Base-by-base conservation (phyloP, 805 yeast species). In the Wickerhamomyces chaumierensis region DNA sequence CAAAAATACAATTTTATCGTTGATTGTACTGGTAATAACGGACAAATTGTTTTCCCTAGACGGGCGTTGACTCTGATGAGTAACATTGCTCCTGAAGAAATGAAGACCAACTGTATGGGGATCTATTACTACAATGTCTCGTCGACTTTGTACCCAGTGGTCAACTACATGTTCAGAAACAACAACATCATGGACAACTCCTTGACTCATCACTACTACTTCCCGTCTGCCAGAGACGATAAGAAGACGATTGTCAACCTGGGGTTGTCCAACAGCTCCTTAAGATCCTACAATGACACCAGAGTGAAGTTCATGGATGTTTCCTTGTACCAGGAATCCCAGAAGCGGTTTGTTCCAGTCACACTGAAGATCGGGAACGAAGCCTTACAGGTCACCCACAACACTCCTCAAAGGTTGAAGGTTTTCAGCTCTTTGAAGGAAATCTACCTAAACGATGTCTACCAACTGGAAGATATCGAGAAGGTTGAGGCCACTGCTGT, bases 351-450 rank as follows among this genome's bases (percentile, higher is more conserved):
- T 45, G 61, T 69, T 16, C 80, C 84, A 1, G 79, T 80, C 3
- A 69, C 73, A 0, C 42, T 85, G 42, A 77, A 74, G 48, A 68
- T 85, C 38, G 95, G 95, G 7, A 70, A 81, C 40, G 75, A 73
- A 47, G 79, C 65, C 59, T 51, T 84, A 34, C 88, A 81, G 52
- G 57, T 82, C 3, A 50, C 64, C 18, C 62, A 66, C 18, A 68
- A 63, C 18, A 65, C 67, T 21, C 69, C 73, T 3, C 58, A 55
- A 33, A 53, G 63, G n/a, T 37, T 64, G 11, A 68, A 65, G 42
- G 40, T 68, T 14, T 54, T 55, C 13, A 61, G 57, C 20, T 60
- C 48, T 3, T 46, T 64, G 48, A 55, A 59, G 32, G 54, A 61
- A 8, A 44, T 73, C 17, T 58, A 54, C 28, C 40, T 63, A 34